phyloP scores from a whole-genome alignment of 352 stramenopile genomes.

The Sclerospora graminicola region DNA sequence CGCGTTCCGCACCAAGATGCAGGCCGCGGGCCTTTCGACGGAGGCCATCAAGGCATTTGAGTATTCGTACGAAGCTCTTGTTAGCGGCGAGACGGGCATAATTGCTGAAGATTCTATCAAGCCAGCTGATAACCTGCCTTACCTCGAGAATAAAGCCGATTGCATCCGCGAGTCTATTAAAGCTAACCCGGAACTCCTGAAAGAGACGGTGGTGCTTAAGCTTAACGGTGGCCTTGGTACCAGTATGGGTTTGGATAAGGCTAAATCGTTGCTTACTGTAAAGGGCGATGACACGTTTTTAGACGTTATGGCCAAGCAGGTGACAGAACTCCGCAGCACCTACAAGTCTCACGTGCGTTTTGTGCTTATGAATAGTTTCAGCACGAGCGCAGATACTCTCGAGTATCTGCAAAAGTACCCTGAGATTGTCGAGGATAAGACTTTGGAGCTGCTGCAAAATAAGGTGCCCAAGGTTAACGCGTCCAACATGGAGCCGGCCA shows the following conservation, averaged over 20 bases:
- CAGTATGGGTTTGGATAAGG: slow-evolving; percentile 92
- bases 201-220: slow-evolving; percentile 84
- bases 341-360: slow-evolving; percentile 90
- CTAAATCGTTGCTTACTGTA: slow-evolving; percentile 90
- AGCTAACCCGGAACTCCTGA: slow-evolving; percentile 57
- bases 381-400: slow-evolving; percentile 74
- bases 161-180: slow-evolving; percentile 70
- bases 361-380: slow-evolving; percentile 87
- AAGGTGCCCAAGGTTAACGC: slow-evolving; percentile 95
- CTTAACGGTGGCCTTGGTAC: slow-evolving; percentile 81
- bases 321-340: slow-evolving; percentile 91
- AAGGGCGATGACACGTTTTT: slow-evolving; percentile 92
- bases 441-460: slow-evolving; percentile 97
- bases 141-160: slow-evolving; percentile 66
- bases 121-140: slow-evolving; percentile 66
- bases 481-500: slow-evolving; percentile 63
- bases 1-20: slow-evolving; percentile 93
- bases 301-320: slow-evolving; percentile 83
- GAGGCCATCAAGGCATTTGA: slow-evolving; percentile 97
- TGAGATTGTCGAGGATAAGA: slow-evolving; percentile 88
- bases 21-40: slow-evolving; percentile 88
- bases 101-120: slow-evolving; percentile 93
- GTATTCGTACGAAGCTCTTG: slow-evolving; percentile 94
- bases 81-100: slow-evolving; percentile 91
- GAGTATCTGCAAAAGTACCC: slow-evolving; percentile 86